A percentile compares a stretch with the other conserved stretches of the same genome.
Conservation (phyloP, 306 rosid genomes). For the Potentilla sterilis region DNA sequence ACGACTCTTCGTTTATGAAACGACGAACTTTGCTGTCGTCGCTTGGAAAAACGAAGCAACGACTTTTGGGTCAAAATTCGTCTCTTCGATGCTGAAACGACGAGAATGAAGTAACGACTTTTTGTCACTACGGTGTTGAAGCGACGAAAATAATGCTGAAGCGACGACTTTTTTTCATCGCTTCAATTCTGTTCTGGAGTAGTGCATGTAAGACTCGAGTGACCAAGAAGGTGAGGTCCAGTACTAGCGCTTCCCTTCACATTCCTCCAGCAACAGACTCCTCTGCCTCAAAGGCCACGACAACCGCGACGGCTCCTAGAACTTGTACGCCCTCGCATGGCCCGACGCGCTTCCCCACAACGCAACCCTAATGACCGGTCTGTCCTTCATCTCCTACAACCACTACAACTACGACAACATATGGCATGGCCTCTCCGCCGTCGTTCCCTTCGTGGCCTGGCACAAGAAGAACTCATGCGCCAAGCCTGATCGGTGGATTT, state of each 20-base stretch:
- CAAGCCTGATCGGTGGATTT: conserved; percentile 46
- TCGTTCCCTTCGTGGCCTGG: conserved; percentile 68
- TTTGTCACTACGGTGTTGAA: too few relatives aligned
- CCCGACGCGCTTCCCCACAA: conserved; percentile 51
- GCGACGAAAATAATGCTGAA: too few relatives aligned
- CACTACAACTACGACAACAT: conserved; percentile 59
- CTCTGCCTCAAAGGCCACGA: conserved; percentile 61
- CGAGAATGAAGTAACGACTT: too few relatives aligned
- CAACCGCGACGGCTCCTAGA: conserved; percentile 64
- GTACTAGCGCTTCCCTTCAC: conserved; percentile 65
- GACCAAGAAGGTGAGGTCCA: conserved; percentile 57
- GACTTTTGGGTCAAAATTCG: too few relatives aligned
- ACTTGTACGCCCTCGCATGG: conserved; percentile 61
- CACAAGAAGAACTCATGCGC: conserved; percentile 38
- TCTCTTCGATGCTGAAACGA: too few relatives aligned
- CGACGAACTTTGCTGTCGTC: too few relatives aligned
- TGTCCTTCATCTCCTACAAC: conserved; percentile 66
- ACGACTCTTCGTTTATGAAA: too few relatives aligned
- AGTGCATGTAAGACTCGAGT: conserved; percentile 48
- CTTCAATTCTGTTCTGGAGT: too few relatives aligned
- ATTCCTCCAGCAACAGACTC: conserved; percentile 33
- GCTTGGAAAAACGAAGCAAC: too few relatives aligned
- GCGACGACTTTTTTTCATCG: too few relatives aligned
- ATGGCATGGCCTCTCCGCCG: conserved; percentile 63
- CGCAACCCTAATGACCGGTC: conserved; percentile 48